Percentiles rank a stretch among this genome's conserved stretches.
Conservation (phyloP, 139 green algal genomes). For the Micractinium conductrix region DNA sequence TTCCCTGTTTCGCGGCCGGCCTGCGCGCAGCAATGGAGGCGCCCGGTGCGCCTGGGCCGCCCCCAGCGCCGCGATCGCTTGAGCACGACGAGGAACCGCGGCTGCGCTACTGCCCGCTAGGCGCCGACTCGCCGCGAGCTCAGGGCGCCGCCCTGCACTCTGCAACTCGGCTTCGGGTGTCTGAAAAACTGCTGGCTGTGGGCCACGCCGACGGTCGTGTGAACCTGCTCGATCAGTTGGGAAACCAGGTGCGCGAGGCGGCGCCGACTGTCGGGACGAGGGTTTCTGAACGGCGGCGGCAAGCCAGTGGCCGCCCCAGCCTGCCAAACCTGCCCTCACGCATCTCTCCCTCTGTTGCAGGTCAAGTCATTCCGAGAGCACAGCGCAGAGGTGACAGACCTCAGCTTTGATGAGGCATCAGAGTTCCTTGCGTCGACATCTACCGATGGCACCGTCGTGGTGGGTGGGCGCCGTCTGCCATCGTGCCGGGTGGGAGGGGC, state of each 20-base stretch:
- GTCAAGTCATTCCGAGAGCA: conserved; percentile 71
- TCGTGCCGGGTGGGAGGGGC: too few species aligned
- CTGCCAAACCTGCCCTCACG: too few species aligned
- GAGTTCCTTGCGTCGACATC: conserved; percentile 87
- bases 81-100: conserved; percentile 74
- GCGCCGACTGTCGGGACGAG: too few species aligned
- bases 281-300: too few species aligned
- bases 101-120: conserved; percentile 76
- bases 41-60: too few species aligned
- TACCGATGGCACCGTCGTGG: conserved; percentile 78
- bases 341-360: too few species aligned
- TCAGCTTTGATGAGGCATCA: conserved; percentile 81
- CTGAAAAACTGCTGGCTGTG: conserved; percentile 89
- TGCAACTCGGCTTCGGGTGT: conserved; percentile 72
- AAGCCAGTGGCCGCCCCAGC: too few species aligned
- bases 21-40: too few species aligned
- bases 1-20: too few species aligned
- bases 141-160: conserved; percentile 50
- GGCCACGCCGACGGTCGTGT: conserved; percentile 78
- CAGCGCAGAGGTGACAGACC: conserved; percentile 66
- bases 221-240: conserved; percentile 87
- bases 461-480: too few species aligned
- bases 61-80: not conserved
- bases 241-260: conserved; percentile 73
- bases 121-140: conserved; percentile 52